Percentiles rank a stretch among this genome's conserved stretches.
These are phyloP conservation scores for Trypanosoma congolense DNA, from an alignment of 208 protist genomes.

Conservation along the genomic window DNA sequence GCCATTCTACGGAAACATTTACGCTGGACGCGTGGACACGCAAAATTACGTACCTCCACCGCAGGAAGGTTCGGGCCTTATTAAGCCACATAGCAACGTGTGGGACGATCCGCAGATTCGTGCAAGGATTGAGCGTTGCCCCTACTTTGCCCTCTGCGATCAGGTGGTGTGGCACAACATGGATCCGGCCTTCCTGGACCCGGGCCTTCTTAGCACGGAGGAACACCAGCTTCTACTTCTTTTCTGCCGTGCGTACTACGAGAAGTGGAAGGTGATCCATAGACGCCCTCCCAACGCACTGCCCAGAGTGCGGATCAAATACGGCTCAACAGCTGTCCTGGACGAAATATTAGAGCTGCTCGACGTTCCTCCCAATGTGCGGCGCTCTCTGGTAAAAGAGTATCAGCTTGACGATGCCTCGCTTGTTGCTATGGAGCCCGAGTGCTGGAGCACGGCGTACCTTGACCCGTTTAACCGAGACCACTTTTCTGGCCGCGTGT, in stretches of 20 bases:
- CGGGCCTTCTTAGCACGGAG: slow-evolving; percentile 68
- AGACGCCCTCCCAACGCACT: slow-evolving; percentile 37
- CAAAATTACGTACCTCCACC: slow-evolving; percentile 66
- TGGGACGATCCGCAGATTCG: slow-evolving; percentile 67
- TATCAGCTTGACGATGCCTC: slow-evolving; percentile 74
- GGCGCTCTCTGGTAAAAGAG: slow-evolving; percentile 61
- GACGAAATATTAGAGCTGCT: slow-evolving; percentile 64
- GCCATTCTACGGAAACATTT: slow-evolving; percentile 86
- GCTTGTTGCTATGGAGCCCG: slow-evolving; percentile 78
- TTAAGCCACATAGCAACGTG: slow-evolving; percentile 42
- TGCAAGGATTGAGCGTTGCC: slow-evolving; percentile 56
- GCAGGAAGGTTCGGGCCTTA: slow-evolving; percentile 42
- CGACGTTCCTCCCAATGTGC: slow-evolving; percentile 30
- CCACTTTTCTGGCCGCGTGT: slow-evolving; percentile 80
- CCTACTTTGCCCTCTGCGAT: slow-evolving; percentile 86
- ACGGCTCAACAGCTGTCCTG: slow-evolving; percentile 49
- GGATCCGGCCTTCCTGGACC: slow-evolving; percentile 80
- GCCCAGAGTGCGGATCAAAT: slow-evolving; percentile 60
- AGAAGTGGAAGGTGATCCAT: slow-evolving; percentile 77
- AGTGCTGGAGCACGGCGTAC: slow-evolving; percentile 64
- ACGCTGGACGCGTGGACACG: slow-evolving; percentile 68
- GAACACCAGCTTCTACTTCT: slow-evolving; percentile 85
- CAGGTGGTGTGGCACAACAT: slow-evolving; percentile 88
- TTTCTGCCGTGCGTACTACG: slow-evolving; percentile 81
- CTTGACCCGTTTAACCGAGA: slow-evolving; percentile 80